Conservation (phyloP, 192 early-diverging fungal genomes). For the Gorgonomyces haynaldii region DNA sequence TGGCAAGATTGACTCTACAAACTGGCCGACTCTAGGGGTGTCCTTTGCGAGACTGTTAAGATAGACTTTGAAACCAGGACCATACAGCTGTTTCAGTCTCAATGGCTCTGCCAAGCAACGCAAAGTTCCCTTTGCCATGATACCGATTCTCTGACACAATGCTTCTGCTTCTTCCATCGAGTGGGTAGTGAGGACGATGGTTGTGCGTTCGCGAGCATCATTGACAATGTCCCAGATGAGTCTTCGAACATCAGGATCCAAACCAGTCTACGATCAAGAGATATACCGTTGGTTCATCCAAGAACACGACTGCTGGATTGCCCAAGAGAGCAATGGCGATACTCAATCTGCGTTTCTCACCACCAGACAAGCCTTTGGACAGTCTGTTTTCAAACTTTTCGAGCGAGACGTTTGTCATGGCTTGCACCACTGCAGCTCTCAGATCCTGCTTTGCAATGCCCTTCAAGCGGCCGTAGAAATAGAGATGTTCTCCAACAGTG, state of each 20-base stretch:
- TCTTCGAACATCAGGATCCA: slow-evolving; percentile 62
- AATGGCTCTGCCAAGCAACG: slow-evolving; percentile 50
- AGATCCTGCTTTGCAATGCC: slow-evolving; percentile 40
- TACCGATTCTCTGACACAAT: slow-evolving; percentile 60
- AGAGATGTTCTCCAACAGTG: slow-evolving; percentile 56
- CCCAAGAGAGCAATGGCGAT: slow-evolving; percentile 68
- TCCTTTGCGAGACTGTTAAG: slow-evolving; percentile 32
- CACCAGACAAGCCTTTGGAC: slow-evolving; percentile 55
- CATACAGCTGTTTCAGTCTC: slow-evolving; percentile 55
- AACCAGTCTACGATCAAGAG: slow-evolving; percentile 33
- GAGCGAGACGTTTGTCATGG: slow-evolving; percentile 41
- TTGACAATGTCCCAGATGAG: slow-evolving; percentile 62
- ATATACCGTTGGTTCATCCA: slow-evolving; percentile 65
- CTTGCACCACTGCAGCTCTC: slow-evolving; percentile 23
- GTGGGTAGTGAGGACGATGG: slow-evolving; percentile 60
- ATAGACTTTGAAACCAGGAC: slow-evolving; percentile 44
- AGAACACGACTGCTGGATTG: slow-evolving; percentile 53
- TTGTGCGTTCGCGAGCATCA: slow-evolving; percentile 41
- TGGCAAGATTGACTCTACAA: slow-evolving; percentile 41
- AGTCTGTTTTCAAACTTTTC: slow-evolving; percentile 41
- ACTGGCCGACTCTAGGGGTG: slow-evolving; percentile 11
- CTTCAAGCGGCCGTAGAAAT: slow-evolving; percentile 62
- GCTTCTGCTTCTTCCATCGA: slow-evolving; percentile 73
- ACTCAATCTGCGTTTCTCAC: slow-evolving; percentile 62
- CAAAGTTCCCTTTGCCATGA: slow-evolving; percentile 62